Base-by-base conservation (phyloP, 2,329 filamentous ascomycete species). In the Phialophora chinensis region DNA sequence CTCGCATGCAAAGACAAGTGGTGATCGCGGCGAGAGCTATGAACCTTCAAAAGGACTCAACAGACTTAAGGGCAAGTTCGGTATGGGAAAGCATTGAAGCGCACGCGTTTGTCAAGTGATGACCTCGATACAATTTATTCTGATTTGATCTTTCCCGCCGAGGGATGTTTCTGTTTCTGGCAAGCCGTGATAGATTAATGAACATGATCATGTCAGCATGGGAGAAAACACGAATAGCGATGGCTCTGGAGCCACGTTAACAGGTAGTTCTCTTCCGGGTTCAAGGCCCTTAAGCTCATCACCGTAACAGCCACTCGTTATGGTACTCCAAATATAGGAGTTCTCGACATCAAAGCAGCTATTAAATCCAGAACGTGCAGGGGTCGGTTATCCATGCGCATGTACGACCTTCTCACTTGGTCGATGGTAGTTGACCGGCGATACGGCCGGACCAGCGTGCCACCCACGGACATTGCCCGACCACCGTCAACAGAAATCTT, bases 11-110 rank as follows among this genome's bases (percentile, higher is more conserved):
- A 35, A 55, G 38, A 71, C 68, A 10, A 71, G 69, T 57, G 71
- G 71, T 44, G 70, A 72, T 17, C 66, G 60, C 49, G 71, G 71
- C 5, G 64, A 71, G 52, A 61, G 62, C 25, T 73, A 73, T 50
- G 64, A 66, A 25, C 71, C 70, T 11, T 61, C 63, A 12, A 70
- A 53, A 23, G 59, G 56, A 42, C 27, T 72, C 23, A 63, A 58
- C 29, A 68, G 60, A 55, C 66, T 72, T 33, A 72, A 72, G 65
- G 67, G 69, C 38, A 71, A 69, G 60, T 56, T 72, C 11, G 44
- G 50, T 11, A 56, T 71, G 33, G 69, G 70, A 25, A 66, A 60
- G 33, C 70, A 68, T 53, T 70, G 65, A 52, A 63, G 14, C 25
- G 35, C 38, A 20, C 7, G 20, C n/a, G 44, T 27, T 27, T 3